Conservation (phyloP, 176 grass and related monocot genomes). For the Thalia dealbata region DNA sequence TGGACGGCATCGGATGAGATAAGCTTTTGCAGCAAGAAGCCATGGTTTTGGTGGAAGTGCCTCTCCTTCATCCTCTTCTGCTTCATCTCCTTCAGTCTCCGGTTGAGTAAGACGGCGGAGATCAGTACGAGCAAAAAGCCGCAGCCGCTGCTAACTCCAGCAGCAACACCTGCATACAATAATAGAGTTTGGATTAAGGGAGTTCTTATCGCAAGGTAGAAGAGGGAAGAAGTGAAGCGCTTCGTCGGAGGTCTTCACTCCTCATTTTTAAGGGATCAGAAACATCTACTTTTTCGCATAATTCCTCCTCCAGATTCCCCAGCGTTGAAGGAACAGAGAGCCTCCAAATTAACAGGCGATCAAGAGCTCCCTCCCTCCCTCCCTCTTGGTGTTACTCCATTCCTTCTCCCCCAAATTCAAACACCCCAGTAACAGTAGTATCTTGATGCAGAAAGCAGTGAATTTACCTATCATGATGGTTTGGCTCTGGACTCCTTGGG, state of each 20-base stretch:
- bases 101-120: constrained; percentile 10
- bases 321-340: no score
- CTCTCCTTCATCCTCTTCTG: constrained; percentile 6
- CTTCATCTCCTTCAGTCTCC: constrained; percentile 10
- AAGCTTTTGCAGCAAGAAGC: constrained; percentile 20
- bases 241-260: no score
- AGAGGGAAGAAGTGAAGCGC: no score
- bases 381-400: no score
- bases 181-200: no score
- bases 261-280: no score
- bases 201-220: no score
- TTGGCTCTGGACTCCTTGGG: not conserved
- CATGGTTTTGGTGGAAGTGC: constrained; percentile 22
- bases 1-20: not conserved
- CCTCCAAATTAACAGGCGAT: no score
- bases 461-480: not conserved
- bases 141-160: constrained; percentile 10
- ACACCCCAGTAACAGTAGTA: constrained; percentile 15
- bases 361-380: no score
- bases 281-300: no score
- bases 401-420: no score
- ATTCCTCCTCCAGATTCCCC: no score
- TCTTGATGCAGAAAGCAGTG: not conserved
- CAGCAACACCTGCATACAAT: constrained; percentile 9
- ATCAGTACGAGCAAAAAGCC: constrained; percentile 4